Conservation (phyloP, 2,329 filamentous ascomycete genomes). For the Aspergillus novofumigatus region DNA sequence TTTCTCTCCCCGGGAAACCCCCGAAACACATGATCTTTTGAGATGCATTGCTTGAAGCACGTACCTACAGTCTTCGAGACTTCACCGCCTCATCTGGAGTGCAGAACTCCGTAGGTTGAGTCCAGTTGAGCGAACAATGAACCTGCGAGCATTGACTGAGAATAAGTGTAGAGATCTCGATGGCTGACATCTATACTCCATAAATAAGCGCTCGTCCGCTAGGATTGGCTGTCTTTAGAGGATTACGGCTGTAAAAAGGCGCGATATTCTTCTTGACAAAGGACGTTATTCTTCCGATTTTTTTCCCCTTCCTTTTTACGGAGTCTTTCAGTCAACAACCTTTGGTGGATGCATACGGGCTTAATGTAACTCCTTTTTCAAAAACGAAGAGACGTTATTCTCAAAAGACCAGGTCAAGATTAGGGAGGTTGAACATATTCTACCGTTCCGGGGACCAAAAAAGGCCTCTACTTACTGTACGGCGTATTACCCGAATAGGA, state of each 20-base stretch:
- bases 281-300: background rate
- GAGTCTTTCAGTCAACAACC: background rate
- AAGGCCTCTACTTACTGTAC: background rate
- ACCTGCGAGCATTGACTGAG: background rate
- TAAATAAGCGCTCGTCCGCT: background rate
- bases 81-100: background rate
- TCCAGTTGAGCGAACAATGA: background rate
- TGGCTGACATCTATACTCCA: background rate
- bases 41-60: background rate
- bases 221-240: background rate
- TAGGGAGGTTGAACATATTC: background rate
- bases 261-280: background rate
- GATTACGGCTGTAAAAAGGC: background rate
- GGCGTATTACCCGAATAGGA: background rate
- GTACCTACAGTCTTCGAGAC: background rate
- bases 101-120: background rate
- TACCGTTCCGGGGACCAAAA: no score
- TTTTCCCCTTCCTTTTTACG: no score
- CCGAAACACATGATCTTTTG: background rate
- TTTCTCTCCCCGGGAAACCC: no score
- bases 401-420: background rate
- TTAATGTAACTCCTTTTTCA: background rate
- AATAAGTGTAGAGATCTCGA: background rate
- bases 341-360: background rate
- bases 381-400: background rate